Percentiles rank a stretch among this genome's conserved stretches.
phyloP scores from a whole-genome alignment of 805 yeast species.

The Candida pseudoglaebosa region DNA sequence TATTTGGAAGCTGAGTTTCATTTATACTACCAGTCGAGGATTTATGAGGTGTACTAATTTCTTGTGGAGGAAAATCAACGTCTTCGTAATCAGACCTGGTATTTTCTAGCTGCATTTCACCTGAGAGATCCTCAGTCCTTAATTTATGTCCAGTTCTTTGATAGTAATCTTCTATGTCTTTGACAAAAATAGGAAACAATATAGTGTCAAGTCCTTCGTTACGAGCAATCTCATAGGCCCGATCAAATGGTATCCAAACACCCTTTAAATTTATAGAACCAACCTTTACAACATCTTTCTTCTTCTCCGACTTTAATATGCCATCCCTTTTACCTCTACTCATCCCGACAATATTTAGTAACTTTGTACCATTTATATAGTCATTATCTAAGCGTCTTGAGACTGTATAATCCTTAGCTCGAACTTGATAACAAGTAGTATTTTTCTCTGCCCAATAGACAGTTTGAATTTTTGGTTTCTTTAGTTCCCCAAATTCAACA shows the following conservation, averaged over 20 bases:
- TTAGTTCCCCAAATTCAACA: slow-evolving; percentile 14
- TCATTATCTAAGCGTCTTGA: slow-evolving; percentile 34
- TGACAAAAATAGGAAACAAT: slow-evolving; percentile 32
- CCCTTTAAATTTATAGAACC: slow-evolving; percentile 89
- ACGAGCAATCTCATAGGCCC: slow-evolving; percentile 37
- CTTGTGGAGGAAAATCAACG: background rate
- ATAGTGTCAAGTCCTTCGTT: slow-evolving; percentile 34
- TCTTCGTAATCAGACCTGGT: background rate
- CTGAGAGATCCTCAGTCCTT: slow-evolving; percentile 12
- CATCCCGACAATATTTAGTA: slow-evolving; percentile 80
- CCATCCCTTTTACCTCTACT: slow-evolving; percentile 87
- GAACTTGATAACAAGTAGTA: slow-evolving; percentile 36
- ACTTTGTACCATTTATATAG: slow-evolving; percentile 38
- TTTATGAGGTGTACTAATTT: background rate
- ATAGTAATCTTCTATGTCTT: slow-evolving; percentile 25
- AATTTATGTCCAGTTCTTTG: slow-evolving; percentile 21
- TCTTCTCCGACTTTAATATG: slow-evolving; percentile 69
- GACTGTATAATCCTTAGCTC: slow-evolving; percentile 28
- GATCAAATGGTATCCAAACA: slow-evolving; percentile 64
- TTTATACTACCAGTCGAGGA: background rate
- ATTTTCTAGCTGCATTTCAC: background rate
- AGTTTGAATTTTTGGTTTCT: slow-evolving; percentile 33
- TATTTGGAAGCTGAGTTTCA: background rate
- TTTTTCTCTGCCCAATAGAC: slow-evolving; percentile 35
- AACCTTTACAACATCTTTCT: slow-evolving; percentile 76